Percentiles rank a stretch among this genome's conserved stretches.
These are phyloP conservation scores for Beauveria sp. DNA, from an alignment of 2,329 filamentous ascomycete species.

Conservation along the genomic window DNA sequence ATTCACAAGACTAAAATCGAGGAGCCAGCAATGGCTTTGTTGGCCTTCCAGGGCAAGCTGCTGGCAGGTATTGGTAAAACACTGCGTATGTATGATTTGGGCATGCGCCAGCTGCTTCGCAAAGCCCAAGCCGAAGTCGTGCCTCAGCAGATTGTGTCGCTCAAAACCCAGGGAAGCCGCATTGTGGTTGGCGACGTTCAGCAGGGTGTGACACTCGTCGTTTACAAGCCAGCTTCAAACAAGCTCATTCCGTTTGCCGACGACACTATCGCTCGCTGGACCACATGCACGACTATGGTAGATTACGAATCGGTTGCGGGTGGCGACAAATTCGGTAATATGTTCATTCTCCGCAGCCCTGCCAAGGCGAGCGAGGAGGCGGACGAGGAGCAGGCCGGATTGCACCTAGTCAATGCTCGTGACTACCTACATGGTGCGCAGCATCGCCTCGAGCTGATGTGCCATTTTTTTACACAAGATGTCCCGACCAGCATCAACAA, in stretches of 20 bases:
- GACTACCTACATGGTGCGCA: constrained; percentile 85
- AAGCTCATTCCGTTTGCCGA: constrained; percentile 89
- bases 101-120: constrained; percentile 83
- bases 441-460: constrained; percentile 75
- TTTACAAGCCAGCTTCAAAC: constrained; percentile 89
- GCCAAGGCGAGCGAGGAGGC: constrained; percentile 79
- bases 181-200: constrained; percentile 90
- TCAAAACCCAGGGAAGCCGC: constrained; percentile 84
- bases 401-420: constrained; percentile 84
- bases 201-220: constrained; percentile 84
- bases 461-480: constrained; percentile 86
- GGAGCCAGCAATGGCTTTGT: constrained; percentile 78
- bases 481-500: constrained; percentile 87
- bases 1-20: constrained; percentile 95
- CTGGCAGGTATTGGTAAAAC: constrained; percentile 78
- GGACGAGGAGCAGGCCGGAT: constrained; percentile 84
- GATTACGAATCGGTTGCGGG: constrained; percentile 95
- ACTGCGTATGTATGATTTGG: constrained; percentile 83
- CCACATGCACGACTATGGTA: constrained; percentile 83
- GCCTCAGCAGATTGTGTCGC: constrained; percentile 74
- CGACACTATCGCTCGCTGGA: constrained; percentile 84
- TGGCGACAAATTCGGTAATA: constrained; percentile 94
- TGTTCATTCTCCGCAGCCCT: constrained; percentile 87
- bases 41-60: constrained; percentile 87
- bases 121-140: constrained; percentile 80